Evolutionary conservation across 2,329 filamentous ascomycete species (phyloP).

Genomic region (Chaetoscypha palmicola): DNA sequence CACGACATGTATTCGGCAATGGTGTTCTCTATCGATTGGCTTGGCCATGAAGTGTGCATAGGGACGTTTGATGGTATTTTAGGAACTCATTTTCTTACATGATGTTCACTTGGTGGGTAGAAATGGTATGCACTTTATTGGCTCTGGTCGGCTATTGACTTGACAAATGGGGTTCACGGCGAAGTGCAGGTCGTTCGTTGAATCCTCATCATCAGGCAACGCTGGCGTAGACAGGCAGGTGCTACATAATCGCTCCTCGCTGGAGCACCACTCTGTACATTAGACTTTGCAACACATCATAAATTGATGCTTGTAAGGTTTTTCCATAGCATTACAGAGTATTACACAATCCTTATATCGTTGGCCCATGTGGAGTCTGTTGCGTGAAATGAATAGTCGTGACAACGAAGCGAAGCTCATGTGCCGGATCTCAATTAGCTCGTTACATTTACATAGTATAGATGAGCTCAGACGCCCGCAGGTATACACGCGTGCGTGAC

Average conservation of each 20-base stretch:
- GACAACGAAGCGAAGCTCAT: too few relatives aligned
- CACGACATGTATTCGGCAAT: slow-evolving; percentile 20
- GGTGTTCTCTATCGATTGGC: slow-evolving; percentile 4
- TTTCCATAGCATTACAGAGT: slow-evolving; percentile 10
- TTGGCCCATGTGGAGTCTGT: too few relatives aligned
- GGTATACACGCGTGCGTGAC: too few relatives aligned
- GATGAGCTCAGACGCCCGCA: too few relatives aligned
- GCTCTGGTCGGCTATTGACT: too few relatives aligned
- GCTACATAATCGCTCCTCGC: slow-evolving; percentile 1
- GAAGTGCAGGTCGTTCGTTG: slow-evolving; percentile 34
- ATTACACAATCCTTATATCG: neutral
- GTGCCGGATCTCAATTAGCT: too few relatives aligned
- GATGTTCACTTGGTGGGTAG: slow-evolving; percentile 11
- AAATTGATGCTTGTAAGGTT: slow-evolving; percentile 11
- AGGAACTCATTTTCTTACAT: slow-evolving; percentile 5
- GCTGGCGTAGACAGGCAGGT: neutral
- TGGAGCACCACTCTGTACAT: slow-evolving; percentile 14
- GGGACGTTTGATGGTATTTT: neutral
- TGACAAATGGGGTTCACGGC: slow-evolving; percentile 17
- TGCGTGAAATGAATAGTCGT: too few relatives aligned
- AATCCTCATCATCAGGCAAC: neutral
- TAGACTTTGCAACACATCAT: slow-evolving; percentile 14
- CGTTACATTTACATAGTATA: too few relatives aligned
- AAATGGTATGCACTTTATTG: slow-evolving; percentile 2
- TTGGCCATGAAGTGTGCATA: slow-evolving; percentile 12